Evolutionary conservation across 2,329 filamentous ascomycete genomes (phyloP), one percentile per base, ranked within the genome.

Genomic region (Penicillium vulpinum): DNA sequence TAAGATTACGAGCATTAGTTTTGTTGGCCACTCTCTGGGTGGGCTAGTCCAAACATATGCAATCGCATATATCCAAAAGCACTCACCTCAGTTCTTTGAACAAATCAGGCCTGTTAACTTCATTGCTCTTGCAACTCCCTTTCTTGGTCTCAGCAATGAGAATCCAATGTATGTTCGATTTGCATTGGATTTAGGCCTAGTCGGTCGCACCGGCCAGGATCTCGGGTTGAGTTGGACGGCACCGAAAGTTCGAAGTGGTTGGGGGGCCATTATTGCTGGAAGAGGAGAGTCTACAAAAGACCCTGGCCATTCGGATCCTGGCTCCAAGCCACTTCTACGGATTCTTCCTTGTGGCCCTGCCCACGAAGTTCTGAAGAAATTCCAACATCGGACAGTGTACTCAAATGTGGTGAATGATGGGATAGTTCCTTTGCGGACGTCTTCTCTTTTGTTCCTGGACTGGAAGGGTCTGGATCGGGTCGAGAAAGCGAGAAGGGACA

Each of bases 321-420:
- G 92, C 56, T 89, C 92, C 0, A 97, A 97, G 72, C 93, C 93
- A 3, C 78, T 97, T 36, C 77, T 97, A 21, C 85, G 93, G 21
- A 95, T 97, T 61, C 77, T 97, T 24, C 93, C 94, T 0, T 96
- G 91, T 8, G 93, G 93, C 0, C 92, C 93, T 16, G 94, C 93
- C 7, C 92, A 97, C 73, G 85, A 86, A 53, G 93, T 92, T 1
- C 77, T 97, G 39, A 88, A 89, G 70, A 91, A 90, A 75, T 97
- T 97, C 73, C 83, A 91, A 22, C 96, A 95, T 71, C 83, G 93
- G 16, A 97, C 94, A 0, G 82, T 97, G 1, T 97, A 97, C 73
- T 96, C 92, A 2, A 97, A 97, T 68, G 92, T 97, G 13, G 93
- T 97, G 64, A 97, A 97, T 69, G 93, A 97, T 75, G 93, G 92